Conservation (phyloP, 176 grass and related monocot species). For the Alloteropsis semialata region DNA sequence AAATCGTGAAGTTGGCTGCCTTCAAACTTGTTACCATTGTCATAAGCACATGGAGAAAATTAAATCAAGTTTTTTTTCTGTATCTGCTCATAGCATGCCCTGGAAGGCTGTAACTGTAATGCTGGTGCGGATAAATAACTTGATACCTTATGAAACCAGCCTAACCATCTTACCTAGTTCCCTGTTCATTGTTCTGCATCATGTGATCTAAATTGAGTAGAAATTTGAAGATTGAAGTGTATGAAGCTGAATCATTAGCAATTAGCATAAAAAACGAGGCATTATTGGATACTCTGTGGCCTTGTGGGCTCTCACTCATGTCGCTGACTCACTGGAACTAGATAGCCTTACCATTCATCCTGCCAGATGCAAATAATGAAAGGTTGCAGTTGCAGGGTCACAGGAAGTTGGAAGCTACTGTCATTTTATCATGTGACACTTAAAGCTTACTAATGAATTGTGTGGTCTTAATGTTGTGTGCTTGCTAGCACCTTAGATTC, state of each 20-base stretch:
- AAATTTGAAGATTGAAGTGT: neutral
- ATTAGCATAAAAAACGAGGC: neutral
- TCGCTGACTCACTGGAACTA: neutral
- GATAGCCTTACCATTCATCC: neutral
- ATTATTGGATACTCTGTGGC: neutral
- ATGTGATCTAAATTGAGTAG: neutral
- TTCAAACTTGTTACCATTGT: neutral
- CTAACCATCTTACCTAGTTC: neutral
- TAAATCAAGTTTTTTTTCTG: neutral
- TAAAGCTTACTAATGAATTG: neutral
- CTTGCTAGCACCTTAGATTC: neutral
- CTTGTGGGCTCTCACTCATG: neutral
- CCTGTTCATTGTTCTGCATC: neutral
- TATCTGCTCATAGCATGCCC: neutral
- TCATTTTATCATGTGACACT: neutral
- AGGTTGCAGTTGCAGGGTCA: neutral
- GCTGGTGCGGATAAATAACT: neutral
- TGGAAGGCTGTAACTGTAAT: neutral
- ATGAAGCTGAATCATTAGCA: neutral
- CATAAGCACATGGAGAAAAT: neutral
- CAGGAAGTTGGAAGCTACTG: neutral
- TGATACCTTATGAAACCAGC: neutral
- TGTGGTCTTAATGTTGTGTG: neutral
- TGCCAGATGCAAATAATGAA: neutral
- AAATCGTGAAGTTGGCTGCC: neutral